These are phyloP conservation scores for Auriscalpium vulgare DNA, from an alignment of 768 basidiomycete genomes.

Conservation along the genomic window DNA sequence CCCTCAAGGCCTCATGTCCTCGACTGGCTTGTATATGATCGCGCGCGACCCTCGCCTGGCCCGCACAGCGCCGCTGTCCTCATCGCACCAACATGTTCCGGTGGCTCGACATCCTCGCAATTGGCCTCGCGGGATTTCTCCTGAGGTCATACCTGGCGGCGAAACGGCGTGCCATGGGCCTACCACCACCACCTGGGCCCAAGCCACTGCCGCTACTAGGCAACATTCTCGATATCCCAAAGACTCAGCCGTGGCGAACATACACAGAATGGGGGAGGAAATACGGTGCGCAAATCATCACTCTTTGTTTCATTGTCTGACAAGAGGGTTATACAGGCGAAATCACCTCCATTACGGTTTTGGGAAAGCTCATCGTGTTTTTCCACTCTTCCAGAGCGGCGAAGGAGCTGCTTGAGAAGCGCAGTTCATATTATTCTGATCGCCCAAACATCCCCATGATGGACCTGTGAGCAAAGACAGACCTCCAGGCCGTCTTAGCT, in stretches of 20 bases:
- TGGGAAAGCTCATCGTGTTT: neutral
- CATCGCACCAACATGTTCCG: no score
- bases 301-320: neutral
- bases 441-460: neutral
- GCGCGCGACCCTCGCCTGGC: no score
- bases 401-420: neutral
- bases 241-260: neutral
- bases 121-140: no score
- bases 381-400: neutral
- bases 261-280: neutral
- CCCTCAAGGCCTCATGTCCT: no score
- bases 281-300: neutral
- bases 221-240: neutral
- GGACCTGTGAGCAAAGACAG: neutral
- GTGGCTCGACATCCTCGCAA: no score
- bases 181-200: neutral
- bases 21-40: no score
- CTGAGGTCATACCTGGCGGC: no score
- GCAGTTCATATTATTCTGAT: neutral
- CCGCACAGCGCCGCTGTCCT: no score
- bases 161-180: neutral
- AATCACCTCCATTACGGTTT: neutral
- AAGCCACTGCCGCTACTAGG: neutral
- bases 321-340: neutral
- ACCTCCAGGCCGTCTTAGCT: neutral